Evolutionary conservation across 805 yeast species (phyloP).

Genomic region (Priceomyces melissophilus): DNA sequence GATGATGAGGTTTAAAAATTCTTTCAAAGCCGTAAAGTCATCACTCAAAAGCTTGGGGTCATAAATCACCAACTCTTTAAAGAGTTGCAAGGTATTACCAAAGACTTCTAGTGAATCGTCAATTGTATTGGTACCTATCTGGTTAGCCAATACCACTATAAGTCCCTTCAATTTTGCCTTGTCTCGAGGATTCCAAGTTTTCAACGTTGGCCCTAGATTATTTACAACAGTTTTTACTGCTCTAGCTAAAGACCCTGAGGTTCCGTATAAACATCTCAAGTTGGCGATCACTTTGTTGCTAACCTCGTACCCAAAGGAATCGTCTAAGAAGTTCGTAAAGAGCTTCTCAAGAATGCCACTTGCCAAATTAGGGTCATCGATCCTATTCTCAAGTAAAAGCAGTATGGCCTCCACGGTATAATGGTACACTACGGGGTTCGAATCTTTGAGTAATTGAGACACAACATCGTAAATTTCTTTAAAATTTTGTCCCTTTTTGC

Average conservation of each 20-base stretch:
- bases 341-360: conserved; percentile 34
- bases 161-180: conserved; percentile 23
- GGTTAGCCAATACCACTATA: conserved; percentile 25
- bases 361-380: conserved; percentile 43
- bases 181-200: conserved; percentile 16
- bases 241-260: conserved; percentile 19
- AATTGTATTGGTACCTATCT: conserved; percentile 28
- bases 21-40: conserved; percentile 27
- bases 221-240: conserved; percentile 31
- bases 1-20: conserved; percentile 24
- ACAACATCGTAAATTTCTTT: conserved; percentile 52
- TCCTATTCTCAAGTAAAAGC: conserved; percentile 53
- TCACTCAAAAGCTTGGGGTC: conserved; percentile 35
- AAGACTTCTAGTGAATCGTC: conserved; percentile 25
- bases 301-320: conserved; percentile 36
- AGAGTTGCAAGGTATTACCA: conserved; percentile 20
- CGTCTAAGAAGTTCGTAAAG: conserved; percentile 30
- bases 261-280: conserved; percentile 29
- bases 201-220: conserved; percentile 36
- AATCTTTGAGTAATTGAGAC: conserved; percentile 63
- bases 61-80: conserved; percentile 38
- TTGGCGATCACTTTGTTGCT: conserved; percentile 29
- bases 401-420: conserved; percentile 64
- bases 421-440: conserved; percentile 80
- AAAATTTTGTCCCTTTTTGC: conserved; percentile 16